Base-by-base conservation (phyloP, 257 asterid genomes). In the Phtheirospermum japonicum region DNA sequence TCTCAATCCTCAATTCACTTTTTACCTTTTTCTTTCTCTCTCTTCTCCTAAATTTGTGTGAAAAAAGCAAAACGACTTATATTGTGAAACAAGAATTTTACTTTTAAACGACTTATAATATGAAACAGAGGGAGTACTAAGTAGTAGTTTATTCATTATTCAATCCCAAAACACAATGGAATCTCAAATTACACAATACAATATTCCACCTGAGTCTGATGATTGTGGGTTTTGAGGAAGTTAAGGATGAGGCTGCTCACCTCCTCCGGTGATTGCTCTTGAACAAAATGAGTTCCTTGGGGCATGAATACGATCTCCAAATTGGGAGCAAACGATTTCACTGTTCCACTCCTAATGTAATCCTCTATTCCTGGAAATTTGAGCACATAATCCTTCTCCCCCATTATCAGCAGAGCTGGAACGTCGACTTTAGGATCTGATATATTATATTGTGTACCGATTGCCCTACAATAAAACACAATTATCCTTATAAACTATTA, bases 281-380 rank as follows among this genome's bases (percentile, higher is more conserved):
- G 97, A 59, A 82, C 85, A 59, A 89, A 89, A 76, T 89, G 97
- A 26, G 70, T 62, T 46, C 97, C 97, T 68, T 86, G 83, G 8
- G 91, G 85, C 57, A 89, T 23, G 72, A 46, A 83, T 3, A 14
- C 28, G 43, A 79, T 69, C 84, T 82, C 83, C 81, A 86, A 59
- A 42, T 84, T 74, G 2, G 95, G 90, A 12, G 73, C 87, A 50
- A 30, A 77, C 6, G 59, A 26, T 46, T 86, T 76, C 63, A 69
- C 75, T 6, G 61, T 19, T 18, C 80, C 94, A 51, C 66, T 70
- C 60, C 74, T 76, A 20, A 82, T 79, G 76, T 85, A 88, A 28
- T 80, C 95, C 66, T 78, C 85, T 10, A 80, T 72, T 63, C 85
- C 95, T 4, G 89, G 85, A 54, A 80, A 77, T 53, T 71, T 86